A percentile compares a stretch with the other conserved stretches of the same genome.
Evolutionary conservation across 1,284 basidiomycete species (phyloP).

Genomic region (Sphaerobolus stellatus): DNA sequence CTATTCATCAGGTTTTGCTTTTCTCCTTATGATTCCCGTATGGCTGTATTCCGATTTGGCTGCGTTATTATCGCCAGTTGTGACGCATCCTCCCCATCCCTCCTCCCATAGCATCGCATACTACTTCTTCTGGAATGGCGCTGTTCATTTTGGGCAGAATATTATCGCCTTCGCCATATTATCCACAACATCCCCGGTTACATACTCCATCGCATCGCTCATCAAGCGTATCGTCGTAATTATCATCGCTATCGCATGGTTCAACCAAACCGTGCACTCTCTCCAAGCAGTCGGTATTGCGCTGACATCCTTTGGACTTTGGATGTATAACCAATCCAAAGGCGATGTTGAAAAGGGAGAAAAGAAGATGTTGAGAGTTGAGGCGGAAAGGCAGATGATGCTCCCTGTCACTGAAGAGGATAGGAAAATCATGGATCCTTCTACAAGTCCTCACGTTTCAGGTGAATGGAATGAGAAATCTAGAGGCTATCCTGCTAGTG

Average conservation of each 20-base stretch:
- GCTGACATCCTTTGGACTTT: constrained; percentile 88
- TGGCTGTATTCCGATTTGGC: constrained; percentile 88
- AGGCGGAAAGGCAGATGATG: constrained; percentile 72
- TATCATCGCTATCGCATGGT: constrained; percentile 97
- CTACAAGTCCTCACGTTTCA: constrained; percentile 19
- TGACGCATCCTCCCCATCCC: constrained; percentile 48
- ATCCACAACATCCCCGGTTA: constrained; percentile 94
- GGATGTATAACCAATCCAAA: constrained; percentile 96
- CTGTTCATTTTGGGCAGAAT: constrained; percentile 96
- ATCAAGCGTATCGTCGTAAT: constrained; percentile 99
- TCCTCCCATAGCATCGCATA: constrained; percentile 60
- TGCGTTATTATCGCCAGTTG: constrained; percentile 53
- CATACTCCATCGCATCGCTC: constrained; percentile 96
- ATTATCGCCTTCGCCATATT: constrained; percentile 97
- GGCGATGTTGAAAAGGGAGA: constrained; percentile 91
- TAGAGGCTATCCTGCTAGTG: constrained; percentile 10
- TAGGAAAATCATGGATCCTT: constrained; percentile 40
- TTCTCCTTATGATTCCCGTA: constrained; percentile 91
- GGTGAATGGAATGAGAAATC: constrained; percentile 17
- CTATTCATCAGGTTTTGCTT: constrained; percentile 94
- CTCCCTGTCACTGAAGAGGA: constrained; percentile 70
- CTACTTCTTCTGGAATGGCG: constrained; percentile 89
- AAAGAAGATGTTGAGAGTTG: constrained; percentile 81
- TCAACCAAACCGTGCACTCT: constrained; percentile 82
- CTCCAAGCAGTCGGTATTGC: constrained; percentile 87